Evolutionary conservation across 805 yeast genomes (phyloP).

Genomic region (Babjeviella inositovora): DNA sequence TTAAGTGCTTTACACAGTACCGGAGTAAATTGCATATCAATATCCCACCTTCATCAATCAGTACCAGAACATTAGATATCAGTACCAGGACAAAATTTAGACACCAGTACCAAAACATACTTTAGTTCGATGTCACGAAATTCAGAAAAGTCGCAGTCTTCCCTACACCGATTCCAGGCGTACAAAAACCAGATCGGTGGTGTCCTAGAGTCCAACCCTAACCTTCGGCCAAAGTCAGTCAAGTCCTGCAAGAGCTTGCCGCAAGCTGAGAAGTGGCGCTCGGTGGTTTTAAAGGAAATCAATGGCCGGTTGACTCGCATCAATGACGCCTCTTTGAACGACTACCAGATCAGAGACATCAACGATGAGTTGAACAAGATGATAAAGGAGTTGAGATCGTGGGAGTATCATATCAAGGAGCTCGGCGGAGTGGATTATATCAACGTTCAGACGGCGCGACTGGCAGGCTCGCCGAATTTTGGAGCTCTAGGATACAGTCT

Average conservation of each 20-base stretch:
- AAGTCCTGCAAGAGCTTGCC: constrained; percentile 32
- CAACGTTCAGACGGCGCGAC: constrained; percentile 7
- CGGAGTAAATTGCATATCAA: too few species aligned
- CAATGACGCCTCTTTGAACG: constrained; percentile 43
- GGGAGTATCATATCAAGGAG: constrained; percentile 62
- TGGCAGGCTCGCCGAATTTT: constrained; percentile 5
- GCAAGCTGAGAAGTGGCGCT: constrained; percentile 62
- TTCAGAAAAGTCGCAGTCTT: constrained; percentile 60
- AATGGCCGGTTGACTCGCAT: constrained; percentile 42
- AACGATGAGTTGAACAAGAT: constrained; percentile 62
- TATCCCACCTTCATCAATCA: too few species aligned
- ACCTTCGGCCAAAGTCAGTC: constrained; percentile 45
- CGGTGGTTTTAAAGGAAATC: constrained; percentile 46
- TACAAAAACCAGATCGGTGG: constrained; percentile 45
- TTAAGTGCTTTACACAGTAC: too few species aligned
- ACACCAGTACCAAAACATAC: too few species aligned
- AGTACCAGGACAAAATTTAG: too few species aligned
- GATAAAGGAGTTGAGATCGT: constrained; percentile 49
- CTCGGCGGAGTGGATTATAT: constrained; percentile 65
- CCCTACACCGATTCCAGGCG: constrained; percentile 48
- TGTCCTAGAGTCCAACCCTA: constrained; percentile 34
- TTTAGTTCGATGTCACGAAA: constrained; percentile 84
- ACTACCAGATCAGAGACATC: constrained; percentile 47
- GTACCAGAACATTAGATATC: too few species aligned
- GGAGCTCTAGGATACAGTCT: constrained; percentile 5